These are phyloP conservation scores for Narthecium ossifragum DNA, from an alignment of 106 monocot genomes.

Conservation along the genomic window DNA sequence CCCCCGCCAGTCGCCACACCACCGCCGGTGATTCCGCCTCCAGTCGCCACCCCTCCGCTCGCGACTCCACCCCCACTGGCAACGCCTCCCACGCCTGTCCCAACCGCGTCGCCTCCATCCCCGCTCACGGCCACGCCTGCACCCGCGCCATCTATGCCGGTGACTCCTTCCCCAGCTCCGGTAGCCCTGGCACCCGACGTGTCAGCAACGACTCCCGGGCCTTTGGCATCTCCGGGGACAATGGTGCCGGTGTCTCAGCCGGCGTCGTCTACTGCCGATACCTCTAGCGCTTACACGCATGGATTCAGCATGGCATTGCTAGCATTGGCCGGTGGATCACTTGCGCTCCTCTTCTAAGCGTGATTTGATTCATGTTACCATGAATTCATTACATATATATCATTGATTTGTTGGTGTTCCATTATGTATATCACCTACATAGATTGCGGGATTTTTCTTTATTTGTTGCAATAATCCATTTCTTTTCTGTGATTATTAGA, in stretches of 20 bases:
- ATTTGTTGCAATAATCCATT: no score
- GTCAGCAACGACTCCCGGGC: neutral
- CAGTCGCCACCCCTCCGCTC: constrained; percentile 4
- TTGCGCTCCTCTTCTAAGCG: neutral
- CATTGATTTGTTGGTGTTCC: no score
- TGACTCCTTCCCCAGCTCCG: neutral
- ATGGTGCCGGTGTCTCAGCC: no score
- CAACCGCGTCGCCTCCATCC: neutral
- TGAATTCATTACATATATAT: no score
- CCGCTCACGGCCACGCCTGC: neutral
- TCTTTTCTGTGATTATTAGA: no score
- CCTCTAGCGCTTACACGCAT: neutral
- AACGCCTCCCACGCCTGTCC: constrained; percentile 6
- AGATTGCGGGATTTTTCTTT: no score
- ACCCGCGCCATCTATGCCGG: neutral
- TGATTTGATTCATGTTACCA: no score
- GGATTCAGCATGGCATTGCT: neutral
- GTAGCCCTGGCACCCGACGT: neutral
- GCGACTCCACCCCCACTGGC: constrained; percentile 7
- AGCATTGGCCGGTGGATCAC: neutral
- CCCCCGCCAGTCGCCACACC: neutral
- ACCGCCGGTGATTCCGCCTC: neutral
- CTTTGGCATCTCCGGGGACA: neutral
- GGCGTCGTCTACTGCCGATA: neutral
- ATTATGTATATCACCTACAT: no score